Percentiles rank a stretch among this genome's conserved stretches.
phyloP scores from a whole-genome alignment of 768 basidiomycete genomes.

The Heimioporus sp. region DNA sequence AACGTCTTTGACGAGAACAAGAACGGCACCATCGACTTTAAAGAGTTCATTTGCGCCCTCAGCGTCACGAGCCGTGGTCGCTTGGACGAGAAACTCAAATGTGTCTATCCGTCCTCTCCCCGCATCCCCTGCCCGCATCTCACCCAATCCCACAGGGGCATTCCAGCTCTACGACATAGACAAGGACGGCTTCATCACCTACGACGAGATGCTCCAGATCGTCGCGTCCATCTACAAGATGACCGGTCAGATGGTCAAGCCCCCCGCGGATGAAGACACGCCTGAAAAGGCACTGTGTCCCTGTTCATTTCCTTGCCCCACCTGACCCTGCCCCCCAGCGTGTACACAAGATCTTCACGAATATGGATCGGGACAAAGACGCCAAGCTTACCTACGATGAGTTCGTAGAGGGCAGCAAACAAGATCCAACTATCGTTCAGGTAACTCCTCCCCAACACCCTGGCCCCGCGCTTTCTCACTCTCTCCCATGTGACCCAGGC shows the following conservation, averaged over 20 bases:
- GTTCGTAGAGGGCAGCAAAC: constrained; percentile 97
- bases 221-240: constrained; percentile 99
- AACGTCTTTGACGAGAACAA: constrained; percentile 95
- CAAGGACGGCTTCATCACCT: constrained; percentile 96
- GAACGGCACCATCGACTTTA: constrained; percentile 98
- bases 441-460: constrained; percentile 39
- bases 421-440: constrained; percentile 99
- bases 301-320: constrained; percentile 2
- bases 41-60: constrained; percentile 98
- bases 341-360: constrained; percentile 97
- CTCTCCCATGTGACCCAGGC: constrained; percentile 52
- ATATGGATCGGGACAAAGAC: constrained; percentile 97
- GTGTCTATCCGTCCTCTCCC: constrained; percentile 44
- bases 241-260: constrained; percentile 99
- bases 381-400: constrained; percentile 93
- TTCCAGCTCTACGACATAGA: constrained; percentile 99
- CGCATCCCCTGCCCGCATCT: constrained; percentile 12
- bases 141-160: constrained; percentile 67
- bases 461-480: constrained; percentile 5
- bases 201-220: constrained; percentile 98
- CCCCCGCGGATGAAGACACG: constrained; percentile 99
- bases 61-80: constrained; percentile 91
- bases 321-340: constrained; percentile 51
- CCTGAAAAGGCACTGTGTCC: constrained; percentile 80
- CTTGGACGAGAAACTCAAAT: constrained; percentile 97